Percentiles rank a stretch among this genome's conserved stretches.
Evolutionary conservation across 208 protist genomes (phyloP).

Genomic region (Trypanosoma avium): DNA sequence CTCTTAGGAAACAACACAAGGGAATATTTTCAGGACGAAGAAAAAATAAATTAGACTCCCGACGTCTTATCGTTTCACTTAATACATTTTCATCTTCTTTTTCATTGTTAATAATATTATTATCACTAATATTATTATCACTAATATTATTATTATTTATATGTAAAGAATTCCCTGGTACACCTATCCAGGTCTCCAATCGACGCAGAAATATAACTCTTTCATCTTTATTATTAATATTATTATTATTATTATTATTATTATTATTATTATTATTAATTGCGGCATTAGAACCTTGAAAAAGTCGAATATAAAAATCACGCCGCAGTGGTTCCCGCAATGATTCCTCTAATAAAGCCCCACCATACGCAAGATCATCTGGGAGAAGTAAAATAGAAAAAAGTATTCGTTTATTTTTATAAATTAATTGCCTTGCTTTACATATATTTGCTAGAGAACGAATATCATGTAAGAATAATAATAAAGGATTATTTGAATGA

Average conservation of each 20-base stretch:
- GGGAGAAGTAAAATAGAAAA: slow-evolving; percentile 73
- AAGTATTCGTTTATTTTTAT: slow-evolving; percentile 12
- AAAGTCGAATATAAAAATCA: slow-evolving; percentile 58
- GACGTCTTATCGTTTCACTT: slow-evolving; percentile 25
- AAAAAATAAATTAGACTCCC: slow-evolving; percentile 53
- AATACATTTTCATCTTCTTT: not conserved
- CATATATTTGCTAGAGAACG: slow-evolving; percentile 42
- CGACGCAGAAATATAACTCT: slow-evolving; percentile 11
- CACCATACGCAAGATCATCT: slow-evolving; percentile 63
- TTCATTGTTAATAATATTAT: too few species aligned
- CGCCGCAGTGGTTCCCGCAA: slow-evolving; percentile 41
- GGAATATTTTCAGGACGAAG: slow-evolving; percentile 57
- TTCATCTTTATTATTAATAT: not conserved
- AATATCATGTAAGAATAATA: slow-evolving; percentile 61
- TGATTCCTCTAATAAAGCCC: slow-evolving; percentile 42
- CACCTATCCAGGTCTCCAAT: slow-evolving; percentile 13
- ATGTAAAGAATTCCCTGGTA: too few species aligned
- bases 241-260: not conserved
- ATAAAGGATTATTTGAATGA: slow-evolving; percentile 39
- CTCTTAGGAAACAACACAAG: slow-evolving; percentile 62
- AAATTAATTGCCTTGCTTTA: slow-evolving; percentile 31
- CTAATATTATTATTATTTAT: too few species aligned
- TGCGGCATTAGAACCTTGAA: slow-evolving; percentile 16
- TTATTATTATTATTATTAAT: too few species aligned
- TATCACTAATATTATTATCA: too few species aligned